Evolutionary conservation across 495 filamentous ascomycete genomes (phyloP).

Genomic region (Barbatosphaeria neglecta): DNA sequence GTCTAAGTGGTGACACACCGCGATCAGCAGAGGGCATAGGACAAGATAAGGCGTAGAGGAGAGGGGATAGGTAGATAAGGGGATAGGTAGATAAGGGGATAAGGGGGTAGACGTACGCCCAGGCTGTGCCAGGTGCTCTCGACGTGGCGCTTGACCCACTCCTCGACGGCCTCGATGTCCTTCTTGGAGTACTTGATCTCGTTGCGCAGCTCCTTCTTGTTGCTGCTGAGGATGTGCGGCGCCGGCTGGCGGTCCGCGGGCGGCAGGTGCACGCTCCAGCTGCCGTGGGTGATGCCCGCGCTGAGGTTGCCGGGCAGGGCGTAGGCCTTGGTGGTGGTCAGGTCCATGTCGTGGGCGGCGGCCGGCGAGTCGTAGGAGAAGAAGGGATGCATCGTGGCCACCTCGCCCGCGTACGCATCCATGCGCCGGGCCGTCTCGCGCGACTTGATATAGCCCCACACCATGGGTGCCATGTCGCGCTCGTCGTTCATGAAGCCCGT

Average conservation of each 20-base stretch:
- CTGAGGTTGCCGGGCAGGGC: constrained; percentile 62
- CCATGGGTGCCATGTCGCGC: constrained; percentile 72
- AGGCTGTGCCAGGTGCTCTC: constrained; percentile 71
- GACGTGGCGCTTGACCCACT: constrained; percentile 67
- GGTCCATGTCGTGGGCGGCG: constrained; percentile 58
- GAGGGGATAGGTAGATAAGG: no score
- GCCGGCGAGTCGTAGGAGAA: constrained; percentile 58
- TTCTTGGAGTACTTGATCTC: constrained; percentile 55
- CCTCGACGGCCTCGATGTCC: constrained; percentile 60
- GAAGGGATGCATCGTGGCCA: constrained; percentile 53
- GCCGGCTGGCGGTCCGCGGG: constrained; percentile 32
- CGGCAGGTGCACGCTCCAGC: constrained; percentile 32
- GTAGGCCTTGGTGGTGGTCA: constrained; percentile 62
- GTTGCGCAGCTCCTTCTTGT: constrained; percentile 42
- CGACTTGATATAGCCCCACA: constrained; percentile 81
- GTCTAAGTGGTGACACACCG: no score
- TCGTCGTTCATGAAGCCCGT: constrained; percentile 80
- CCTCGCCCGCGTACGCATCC: constrained; percentile 69
- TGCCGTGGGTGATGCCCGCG: constrained; percentile 52
- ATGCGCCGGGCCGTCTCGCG: constrained; percentile 70
- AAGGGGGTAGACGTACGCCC: constrained; percentile 27
- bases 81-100: no score
- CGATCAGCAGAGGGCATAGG: no score
- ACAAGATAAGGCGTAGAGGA: no score
- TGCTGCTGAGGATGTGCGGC: constrained; percentile 34